Evolutionary conservation across 208 protist genomes (phyloP).

Genomic region (Acanthamoeba rhysodes): DNA sequence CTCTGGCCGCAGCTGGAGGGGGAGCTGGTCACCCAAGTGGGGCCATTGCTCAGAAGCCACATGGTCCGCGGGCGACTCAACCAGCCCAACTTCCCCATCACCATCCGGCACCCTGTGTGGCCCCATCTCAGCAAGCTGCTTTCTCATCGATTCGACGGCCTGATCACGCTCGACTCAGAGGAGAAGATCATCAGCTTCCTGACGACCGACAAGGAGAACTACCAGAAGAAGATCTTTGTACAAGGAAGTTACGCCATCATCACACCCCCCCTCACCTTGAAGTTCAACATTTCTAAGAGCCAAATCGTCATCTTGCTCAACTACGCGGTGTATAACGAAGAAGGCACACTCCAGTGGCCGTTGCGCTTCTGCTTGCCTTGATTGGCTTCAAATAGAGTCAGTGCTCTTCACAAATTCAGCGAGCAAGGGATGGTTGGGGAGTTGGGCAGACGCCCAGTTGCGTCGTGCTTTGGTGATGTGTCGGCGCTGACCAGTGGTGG

Average conservation of each 20-base stretch:
- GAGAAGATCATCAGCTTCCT: too few species aligned
- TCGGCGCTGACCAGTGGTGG: not conserved
- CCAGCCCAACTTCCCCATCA: too few species aligned
- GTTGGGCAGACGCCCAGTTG: not conserved
- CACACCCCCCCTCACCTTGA: constrained; percentile 7
- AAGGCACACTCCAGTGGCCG: constrained; percentile 3
- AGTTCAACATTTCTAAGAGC: not conserved
- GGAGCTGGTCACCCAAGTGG: too few species aligned
- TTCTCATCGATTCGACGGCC: too few species aligned
- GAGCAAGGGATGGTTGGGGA: not conserved
- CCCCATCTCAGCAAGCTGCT: too few species aligned
- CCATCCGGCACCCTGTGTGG: too few species aligned
- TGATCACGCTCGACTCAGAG: too few species aligned
- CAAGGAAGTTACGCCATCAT: not conserved
- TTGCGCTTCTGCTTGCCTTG: not conserved
- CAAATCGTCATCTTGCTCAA: not conserved
- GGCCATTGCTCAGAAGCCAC: too few species aligned
- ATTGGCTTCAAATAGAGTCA: constrained; percentile 3
- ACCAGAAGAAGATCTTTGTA: constrained; percentile 3
- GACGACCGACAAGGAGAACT: too few species aligned
- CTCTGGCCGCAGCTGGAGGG: too few species aligned
- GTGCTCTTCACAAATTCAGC: constrained; percentile 16
- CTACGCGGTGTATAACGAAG: not conserved
- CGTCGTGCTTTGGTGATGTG: not conserved
- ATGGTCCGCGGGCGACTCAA: too few species aligned